Evolutionary conservation across 2,329 filamentous ascomycete species (phyloP), one percentile per base, ranked within the genome.

Genomic region (Botrytis aclada): DNA sequence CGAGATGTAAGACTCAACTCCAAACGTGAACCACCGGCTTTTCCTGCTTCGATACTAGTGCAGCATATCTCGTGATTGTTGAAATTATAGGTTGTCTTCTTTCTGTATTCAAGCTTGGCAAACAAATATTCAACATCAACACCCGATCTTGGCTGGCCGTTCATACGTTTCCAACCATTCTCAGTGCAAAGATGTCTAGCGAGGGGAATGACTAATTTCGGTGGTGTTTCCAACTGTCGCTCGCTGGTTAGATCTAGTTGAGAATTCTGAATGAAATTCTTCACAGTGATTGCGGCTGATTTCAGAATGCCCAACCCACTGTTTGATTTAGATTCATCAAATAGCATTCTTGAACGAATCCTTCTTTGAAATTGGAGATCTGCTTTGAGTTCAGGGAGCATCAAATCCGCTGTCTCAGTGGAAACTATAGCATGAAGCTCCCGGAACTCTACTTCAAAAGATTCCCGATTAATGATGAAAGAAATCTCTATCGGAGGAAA

Each of bases 61-160:
- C 79, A 81, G 6, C 62, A 41, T 29, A 80, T 60, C 32, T 65
- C 58, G 76, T 79, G 81, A 37, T 73, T 73, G 3, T 77, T 63
- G 64, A 75, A 79, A 7, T 74, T 56, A 10, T 80, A 75, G 0
- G 61, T 51, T 9, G 81, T 54, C 4, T 72, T 76, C n/a, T 74
- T 75, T 47, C 74, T 73, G 25, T 79, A 76, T 47, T 81, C 78
- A 7, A 81, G 76, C 10, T 79, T 79, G 5, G 77, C 70, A 61
- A 80, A 81, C 18, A 81, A 65, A 65, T 82, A 82, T 34, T 80
- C 76, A 18, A 81, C 77, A n/a, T 78, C 73, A 16, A 74, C 29
- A 9, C 69, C 47, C 6, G 29, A 7, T 41, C 22, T 22, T 39
- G 65, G 47, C 8, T 43, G 56, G 6, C 25, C 37, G 1, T 18